A percentile compares a stretch with the other conserved stretches of the same genome.
phyloP scores from a whole-genome alignment of 306 rosid genomes.

The Acacia melanoxylon region DNA sequence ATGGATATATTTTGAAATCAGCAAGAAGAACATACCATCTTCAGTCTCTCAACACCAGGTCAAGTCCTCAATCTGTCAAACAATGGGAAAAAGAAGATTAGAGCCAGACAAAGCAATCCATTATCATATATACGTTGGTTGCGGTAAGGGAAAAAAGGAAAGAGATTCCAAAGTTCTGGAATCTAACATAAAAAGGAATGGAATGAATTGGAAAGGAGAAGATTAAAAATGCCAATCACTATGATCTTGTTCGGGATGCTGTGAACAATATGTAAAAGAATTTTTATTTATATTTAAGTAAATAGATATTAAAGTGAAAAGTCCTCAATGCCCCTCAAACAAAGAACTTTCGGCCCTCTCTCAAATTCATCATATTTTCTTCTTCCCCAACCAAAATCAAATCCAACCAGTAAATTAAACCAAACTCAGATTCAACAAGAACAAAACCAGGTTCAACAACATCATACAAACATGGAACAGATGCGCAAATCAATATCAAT shows the following conservation, averaged over 20 bases:
- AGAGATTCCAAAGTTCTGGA: constrained; percentile 1
- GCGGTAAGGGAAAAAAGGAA: not conserved
- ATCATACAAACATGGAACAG: not conserved
- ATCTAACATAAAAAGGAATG: not conserved
- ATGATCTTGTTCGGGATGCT: not conserved
- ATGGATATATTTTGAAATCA: constrained; percentile 16
- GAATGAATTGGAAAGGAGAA: not conserved
- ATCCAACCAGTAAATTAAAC: not conserved
- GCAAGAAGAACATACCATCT: constrained; percentile 41
- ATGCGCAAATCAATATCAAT: not conserved
- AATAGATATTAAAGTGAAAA: not conserved
- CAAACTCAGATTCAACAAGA: not conserved
- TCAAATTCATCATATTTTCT: not conserved
- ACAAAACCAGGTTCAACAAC: not conserved
- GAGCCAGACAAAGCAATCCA: not conserved
- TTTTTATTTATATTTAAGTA: not conserved
- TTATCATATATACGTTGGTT: not conserved
- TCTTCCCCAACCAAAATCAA: not conserved
- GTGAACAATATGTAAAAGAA: not conserved
- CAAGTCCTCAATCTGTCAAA: constrained; percentile 32
- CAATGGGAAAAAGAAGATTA: constrained; percentile 19
- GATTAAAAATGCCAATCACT: not conserved
- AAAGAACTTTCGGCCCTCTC: not conserved
- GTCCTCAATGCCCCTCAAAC: not conserved
- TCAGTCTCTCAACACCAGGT: constrained; percentile 25